A percentile compares a stretch with the other conserved stretches of the same genome.
phyloP scores from a whole-genome alignment of 2,329 filamentous ascomycete species.

The Ceratocystis eucalypticola region DNA sequence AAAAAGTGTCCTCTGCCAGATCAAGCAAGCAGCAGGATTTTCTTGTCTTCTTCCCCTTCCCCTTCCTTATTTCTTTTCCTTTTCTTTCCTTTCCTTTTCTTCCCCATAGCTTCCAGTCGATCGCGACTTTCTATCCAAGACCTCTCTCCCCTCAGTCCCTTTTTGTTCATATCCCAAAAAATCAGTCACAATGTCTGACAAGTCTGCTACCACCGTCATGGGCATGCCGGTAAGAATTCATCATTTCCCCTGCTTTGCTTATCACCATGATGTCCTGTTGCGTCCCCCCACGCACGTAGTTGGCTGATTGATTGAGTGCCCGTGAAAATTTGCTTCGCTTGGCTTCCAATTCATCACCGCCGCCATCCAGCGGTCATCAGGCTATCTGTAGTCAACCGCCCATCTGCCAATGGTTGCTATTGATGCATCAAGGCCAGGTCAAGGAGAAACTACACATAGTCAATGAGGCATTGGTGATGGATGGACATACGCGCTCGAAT shows the following conservation, averaged over 20 bases:
- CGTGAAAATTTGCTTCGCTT: not conserved
- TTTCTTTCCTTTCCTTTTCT: conserved; percentile 12
- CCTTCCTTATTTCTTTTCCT: conserved; percentile 13
- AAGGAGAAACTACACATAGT: not conserved
- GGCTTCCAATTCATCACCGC: not conserved
- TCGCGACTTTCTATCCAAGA: conserved; percentile 19
- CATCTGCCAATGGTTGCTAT: not conserved
- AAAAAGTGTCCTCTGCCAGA: conserved; percentile 15
- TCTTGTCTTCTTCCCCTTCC: conserved; percentile 11
- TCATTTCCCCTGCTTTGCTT: not conserved
- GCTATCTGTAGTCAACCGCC: not conserved
- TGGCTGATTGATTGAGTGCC: not conserved
- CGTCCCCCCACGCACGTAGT: not conserved
- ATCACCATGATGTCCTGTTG: not conserved
- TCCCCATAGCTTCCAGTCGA: conserved; percentile 17
- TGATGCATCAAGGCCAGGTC: too few relatives aligned
- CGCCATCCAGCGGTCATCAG: not conserved
- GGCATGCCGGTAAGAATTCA: conserved; percentile 19
- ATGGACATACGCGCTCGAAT: not conserved
- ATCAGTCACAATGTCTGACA: conserved; percentile 20
- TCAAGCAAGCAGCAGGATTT: conserved; percentile 12
- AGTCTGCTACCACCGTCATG: conserved; percentile 18
- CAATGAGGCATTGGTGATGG: not conserved
- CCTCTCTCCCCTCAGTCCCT: conserved; percentile 19
- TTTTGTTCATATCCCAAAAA: conserved; percentile 15